Evolutionary conservation across 139 green algal genomes (phyloP), one percentile per base, ranked within the genome.

Genomic region (Picochlorum costavermella): DNA sequence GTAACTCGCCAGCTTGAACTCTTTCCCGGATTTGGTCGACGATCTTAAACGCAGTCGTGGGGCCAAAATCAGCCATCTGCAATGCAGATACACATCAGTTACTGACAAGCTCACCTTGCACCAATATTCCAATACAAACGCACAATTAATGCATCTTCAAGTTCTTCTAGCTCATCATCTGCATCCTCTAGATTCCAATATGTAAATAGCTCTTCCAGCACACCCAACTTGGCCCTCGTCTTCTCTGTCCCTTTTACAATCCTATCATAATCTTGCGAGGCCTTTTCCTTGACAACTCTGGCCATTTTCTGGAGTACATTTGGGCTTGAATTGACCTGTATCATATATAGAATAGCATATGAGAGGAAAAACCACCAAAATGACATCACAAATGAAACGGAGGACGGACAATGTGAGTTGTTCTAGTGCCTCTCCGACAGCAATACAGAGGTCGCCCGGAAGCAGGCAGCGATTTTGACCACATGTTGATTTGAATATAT

Each of bases 131-230:
- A 30, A 29, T 8, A 17, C 53, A 16, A 6, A 43, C 82, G 73
- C 66, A 89, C 83, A 75, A 94, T 93, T 37, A 97, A 81, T 5
- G 75, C 81, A 45, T 98, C 92, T 69, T 98, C 92, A 46, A 98
- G 81, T 75, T 96, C 90, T 72, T 98, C 92, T 58, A 97, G 77
- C 1, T 76, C 85, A 51, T 83, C 75, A 26, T 98, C 92, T 28
- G 86, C 84, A 46, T 96, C 88, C 45, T 96, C 91, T 43, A 97
- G 66, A 13, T 72, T 94, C 92, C 90, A 98, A 59, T 95, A 90
- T 1, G 84, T 74, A 8, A 97, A 75, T 28, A 98, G 78, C 80
- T 97, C 92, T 23, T 98, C 92, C 30, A 98, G 84, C 5, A 97
- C 90, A 69, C 86, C 85, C 6, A 98, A 80, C 11, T 86, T 83